These are phyloP conservation scores for Pleomassaria siparia DNA, from an alignment of 2,329 filamentous ascomycete species.

Conservation along the genomic window DNA sequence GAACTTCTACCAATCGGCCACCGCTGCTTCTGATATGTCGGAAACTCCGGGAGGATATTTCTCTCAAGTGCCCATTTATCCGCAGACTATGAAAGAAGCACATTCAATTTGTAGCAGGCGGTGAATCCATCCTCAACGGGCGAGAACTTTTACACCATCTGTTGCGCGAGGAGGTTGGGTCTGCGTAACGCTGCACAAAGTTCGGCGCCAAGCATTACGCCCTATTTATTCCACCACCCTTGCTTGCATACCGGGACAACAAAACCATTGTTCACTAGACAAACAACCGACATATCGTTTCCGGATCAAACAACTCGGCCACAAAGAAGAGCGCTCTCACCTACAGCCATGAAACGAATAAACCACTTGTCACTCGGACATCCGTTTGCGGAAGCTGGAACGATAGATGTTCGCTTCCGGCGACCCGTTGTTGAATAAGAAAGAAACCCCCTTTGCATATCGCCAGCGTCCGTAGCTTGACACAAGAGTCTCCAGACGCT, in stretches of 20 bases:
- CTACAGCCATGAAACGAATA: background rate
- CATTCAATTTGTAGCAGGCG: constrained; percentile 48
- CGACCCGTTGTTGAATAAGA: constrained; percentile 20
- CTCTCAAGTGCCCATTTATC: constrained; percentile 47
- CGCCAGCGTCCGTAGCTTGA: constrained; percentile 1
- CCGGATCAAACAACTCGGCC: background rate
- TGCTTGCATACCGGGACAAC: background rate
- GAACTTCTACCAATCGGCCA: constrained; percentile 40
- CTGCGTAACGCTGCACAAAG: background rate
- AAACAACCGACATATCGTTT: background rate
- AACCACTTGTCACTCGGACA: background rate
- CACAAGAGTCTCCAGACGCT: constrained; percentile 5
- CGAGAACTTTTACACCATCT: constrained; percentile 27
- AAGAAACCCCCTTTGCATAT: constrained; percentile 18
- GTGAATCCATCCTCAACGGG: constrained; percentile 49
- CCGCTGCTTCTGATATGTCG: constrained; percentile 18
- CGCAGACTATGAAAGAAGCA: constrained; percentile 38
- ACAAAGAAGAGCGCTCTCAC: background rate
- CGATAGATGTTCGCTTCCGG: constrained; percentile 19
- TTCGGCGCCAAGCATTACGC: background rate
- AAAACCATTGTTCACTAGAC: background rate
- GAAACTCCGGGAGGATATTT: constrained; percentile 40
- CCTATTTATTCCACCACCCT: background rate
- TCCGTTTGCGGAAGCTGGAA: constrained; percentile 20
- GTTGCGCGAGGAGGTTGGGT: background rate